These are phyloP conservation scores for Ophiocordyceps australis DNA, from an alignment of 2,329 filamentous ascomycete genomes.

Conservation along the genomic window DNA sequence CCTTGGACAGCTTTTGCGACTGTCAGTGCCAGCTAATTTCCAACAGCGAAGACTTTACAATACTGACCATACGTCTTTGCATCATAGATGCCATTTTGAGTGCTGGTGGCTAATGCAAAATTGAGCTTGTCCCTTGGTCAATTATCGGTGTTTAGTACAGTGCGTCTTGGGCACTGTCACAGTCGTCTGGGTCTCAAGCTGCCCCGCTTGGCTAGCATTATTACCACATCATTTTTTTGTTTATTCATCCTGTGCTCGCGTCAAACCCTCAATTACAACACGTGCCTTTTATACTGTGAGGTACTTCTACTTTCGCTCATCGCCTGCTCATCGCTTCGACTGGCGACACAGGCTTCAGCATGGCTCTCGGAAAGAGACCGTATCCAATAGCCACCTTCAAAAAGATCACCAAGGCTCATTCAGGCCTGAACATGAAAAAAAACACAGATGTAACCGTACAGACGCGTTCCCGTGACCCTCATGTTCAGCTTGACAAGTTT, in stretches of 20 bases:
- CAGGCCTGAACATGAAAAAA: constrained; percentile 62
- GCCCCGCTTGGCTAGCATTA: too few relatives aligned
- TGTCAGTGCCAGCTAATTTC: too few relatives aligned
- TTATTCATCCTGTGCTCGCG: too few relatives aligned
- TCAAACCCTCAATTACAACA: too few relatives aligned
- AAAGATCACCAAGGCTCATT: constrained; percentile 80
- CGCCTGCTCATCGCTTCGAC: constrained; percentile 1
- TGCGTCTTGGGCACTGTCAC: too few relatives aligned
- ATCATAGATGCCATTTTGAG: constrained; percentile 26
- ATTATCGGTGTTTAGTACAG: too few relatives aligned
- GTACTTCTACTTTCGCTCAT: neutral
- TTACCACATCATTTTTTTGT: too few relatives aligned
- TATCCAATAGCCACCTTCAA: constrained; percentile 76
- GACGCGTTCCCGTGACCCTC: constrained; percentile 4
- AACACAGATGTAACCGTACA: constrained; percentile 71
- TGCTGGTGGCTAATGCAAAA: neutral
- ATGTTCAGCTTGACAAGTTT: constrained; percentile 3
- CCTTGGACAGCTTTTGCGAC: constrained; percentile 61
- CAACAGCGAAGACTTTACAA: too few relatives aligned
- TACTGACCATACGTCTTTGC: constrained; percentile 40
- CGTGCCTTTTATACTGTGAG: too few relatives aligned
- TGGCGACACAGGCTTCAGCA: too few relatives aligned
- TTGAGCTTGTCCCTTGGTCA: too few relatives aligned
- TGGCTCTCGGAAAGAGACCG: constrained; percentile 42
- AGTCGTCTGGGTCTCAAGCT: too few relatives aligned